These are phyloP conservation scores for Prunella vulgaris DNA, from an alignment of 257 asterid genomes.

Conservation along the genomic window DNA sequence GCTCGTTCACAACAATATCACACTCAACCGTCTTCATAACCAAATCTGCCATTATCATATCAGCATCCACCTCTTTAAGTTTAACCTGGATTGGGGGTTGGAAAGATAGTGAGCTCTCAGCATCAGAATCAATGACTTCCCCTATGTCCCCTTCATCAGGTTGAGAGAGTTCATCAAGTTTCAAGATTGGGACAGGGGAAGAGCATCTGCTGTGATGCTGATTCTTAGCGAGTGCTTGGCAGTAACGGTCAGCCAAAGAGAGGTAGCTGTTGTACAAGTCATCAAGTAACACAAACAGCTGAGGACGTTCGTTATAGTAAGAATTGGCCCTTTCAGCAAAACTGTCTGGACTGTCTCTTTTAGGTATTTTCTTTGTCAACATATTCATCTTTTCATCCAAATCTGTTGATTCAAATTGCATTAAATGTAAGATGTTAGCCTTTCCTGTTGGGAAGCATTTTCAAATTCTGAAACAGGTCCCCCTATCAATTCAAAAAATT, in stretches of 20 bases:
- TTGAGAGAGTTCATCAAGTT: conserved; percentile 27
- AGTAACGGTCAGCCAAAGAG: conserved; percentile 76
- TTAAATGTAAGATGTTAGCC: conserved; percentile 4
- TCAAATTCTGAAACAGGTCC: background rate
- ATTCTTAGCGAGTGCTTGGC: conserved; percentile 69
- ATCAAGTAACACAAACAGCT: conserved; percentile 60
- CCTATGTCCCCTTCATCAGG: conserved; percentile 28
- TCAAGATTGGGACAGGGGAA: conserved; percentile 41
- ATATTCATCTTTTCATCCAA: conserved; percentile 79
- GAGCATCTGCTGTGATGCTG: conserved; percentile 38
- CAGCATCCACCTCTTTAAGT: conserved; percentile 38
- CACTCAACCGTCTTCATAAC: conserved; percentile 66
- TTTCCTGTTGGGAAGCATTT: background rate
- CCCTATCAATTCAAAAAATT: background rate
- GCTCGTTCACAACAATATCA: conserved; percentile 57
- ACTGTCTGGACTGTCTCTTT: conserved; percentile 47
- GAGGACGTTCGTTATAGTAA: conserved; percentile 85
- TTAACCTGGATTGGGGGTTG: conserved; percentile 37
- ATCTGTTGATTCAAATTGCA: conserved; percentile 37
- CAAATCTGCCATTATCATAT: conserved; percentile 61
- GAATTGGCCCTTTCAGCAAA: conserved; percentile 72
- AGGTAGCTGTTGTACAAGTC: conserved; percentile 80
- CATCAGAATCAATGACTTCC: conserved; percentile 65
- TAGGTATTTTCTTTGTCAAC: conserved; percentile 37
- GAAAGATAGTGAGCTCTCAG: conserved; percentile 68